Percentiles rank a stretch among this genome's conserved stretches.
Conservation (phyloP, 1,284 basidiomycete genomes). For the Ceratorhiza oryzae-sativae region DNA sequence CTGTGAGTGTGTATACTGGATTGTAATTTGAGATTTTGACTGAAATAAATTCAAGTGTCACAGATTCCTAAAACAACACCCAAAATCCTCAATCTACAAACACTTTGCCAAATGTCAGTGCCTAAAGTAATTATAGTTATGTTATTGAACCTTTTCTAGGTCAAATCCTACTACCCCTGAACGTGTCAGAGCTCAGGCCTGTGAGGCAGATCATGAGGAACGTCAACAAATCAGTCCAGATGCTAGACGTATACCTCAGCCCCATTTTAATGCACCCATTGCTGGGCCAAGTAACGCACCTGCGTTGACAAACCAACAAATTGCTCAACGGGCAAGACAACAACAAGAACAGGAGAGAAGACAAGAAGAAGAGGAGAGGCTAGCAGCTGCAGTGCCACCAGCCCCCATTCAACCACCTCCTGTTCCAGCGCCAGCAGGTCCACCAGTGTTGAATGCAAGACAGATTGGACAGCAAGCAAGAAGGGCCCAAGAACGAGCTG, state of each 20-base stretch:
- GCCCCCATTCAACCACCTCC: not conserved
- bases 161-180: conserved; percentile 10
- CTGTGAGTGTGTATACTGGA: not conserved
- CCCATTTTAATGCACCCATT: not conserved
- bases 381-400: no score
- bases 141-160: not conserved
- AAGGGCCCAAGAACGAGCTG: not conserved
- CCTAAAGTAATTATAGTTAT: not conserved
- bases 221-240: not conserved
- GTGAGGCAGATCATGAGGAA: not conserved
- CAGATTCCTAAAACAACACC: not conserved
- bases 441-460: not conserved
- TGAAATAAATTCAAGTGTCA: not conserved
- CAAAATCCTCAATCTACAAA: no score
- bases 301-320: not conserved
- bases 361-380: not conserved
- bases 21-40: not conserved
- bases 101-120: not conserved
- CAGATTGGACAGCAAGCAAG: not conserved
- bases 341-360: not conserved
- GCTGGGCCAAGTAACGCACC: not conserved
- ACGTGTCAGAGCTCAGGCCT: not conserved
- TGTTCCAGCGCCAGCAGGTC: not conserved
- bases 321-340: not conserved
- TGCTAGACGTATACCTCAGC: not conserved